Conservation (phyloP, 1,139 yeast genomes). For the Oligophagozyma castellii region DNA sequence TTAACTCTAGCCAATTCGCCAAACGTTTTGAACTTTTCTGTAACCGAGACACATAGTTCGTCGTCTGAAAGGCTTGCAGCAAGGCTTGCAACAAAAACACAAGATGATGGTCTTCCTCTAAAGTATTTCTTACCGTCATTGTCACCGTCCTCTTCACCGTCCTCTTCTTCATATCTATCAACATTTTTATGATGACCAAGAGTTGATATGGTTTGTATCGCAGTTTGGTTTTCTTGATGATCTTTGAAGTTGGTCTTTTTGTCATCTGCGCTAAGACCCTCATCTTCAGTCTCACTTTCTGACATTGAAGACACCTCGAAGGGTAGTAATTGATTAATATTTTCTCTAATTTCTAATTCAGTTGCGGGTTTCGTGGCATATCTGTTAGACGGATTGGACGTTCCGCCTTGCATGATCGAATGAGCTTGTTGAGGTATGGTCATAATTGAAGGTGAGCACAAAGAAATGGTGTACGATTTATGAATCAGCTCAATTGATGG, state of each 20-base stretch:
- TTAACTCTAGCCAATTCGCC: constrained; percentile 66
- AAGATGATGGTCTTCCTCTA: constrained; percentile 58
- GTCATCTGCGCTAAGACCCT: constrained; percentile 1
- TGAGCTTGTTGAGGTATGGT: too few relatives aligned
- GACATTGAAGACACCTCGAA: constrained; percentile 12
- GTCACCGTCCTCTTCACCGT: constrained; percentile 2
- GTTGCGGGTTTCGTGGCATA: constrained; percentile 2
- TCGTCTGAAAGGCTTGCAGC: constrained; percentile 54
- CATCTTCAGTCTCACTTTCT: constrained; percentile 5
- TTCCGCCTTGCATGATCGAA: too few relatives aligned
- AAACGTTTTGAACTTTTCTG: constrained; percentile 49
- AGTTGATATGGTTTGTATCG: too few relatives aligned
- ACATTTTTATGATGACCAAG: too few relatives aligned
- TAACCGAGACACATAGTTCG: constrained; percentile 53
- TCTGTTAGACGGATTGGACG: too few relatives aligned
- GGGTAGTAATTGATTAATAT: constrained; percentile 10
- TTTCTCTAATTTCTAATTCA: constrained; percentile 12
- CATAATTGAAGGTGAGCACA: too few relatives aligned
- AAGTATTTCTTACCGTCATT: constrained; percentile 4
- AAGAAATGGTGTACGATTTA: too few relatives aligned
- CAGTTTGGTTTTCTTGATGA: constrained; percentile 2
- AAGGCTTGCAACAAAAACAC: constrained; percentile 78
- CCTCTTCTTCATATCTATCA: constrained; percentile 1
- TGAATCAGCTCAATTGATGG: too few relatives aligned
- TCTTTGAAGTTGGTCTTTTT: constrained; percentile 2